Percentiles rank a stretch among this genome's conserved stretches.
Conservation (phyloP, 768 basidiomycete species). For the Termitomyces sp. region DNA sequence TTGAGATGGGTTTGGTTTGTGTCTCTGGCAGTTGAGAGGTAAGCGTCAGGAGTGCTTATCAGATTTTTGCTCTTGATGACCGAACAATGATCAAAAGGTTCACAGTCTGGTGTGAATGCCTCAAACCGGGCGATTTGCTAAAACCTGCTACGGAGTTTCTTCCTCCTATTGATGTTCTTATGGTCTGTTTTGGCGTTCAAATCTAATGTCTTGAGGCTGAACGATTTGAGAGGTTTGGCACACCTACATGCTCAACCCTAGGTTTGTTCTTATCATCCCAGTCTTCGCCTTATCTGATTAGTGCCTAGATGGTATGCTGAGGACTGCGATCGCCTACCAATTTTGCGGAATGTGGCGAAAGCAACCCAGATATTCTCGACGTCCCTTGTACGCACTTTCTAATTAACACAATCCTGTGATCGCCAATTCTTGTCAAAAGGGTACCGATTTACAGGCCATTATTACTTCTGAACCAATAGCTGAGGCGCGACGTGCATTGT, state of each 20-base stretch:
- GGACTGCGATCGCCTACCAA: constrained; percentile 11
- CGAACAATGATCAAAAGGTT: constrained; percentile 7
- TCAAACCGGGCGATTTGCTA: background rate
- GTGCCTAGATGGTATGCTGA: constrained; percentile 14
- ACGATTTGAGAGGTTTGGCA: constrained; percentile 13
- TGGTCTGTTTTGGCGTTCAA: constrained; percentile 5
- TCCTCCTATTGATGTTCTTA: constrained; percentile 14
- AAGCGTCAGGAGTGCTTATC: background rate
- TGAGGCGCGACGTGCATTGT: background rate
- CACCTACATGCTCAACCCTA: constrained; percentile 16
- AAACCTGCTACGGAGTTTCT: constrained; percentile 6
- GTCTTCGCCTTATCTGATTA: background rate
- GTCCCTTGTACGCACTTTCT: background rate
- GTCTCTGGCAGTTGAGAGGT: constrained; percentile 13
- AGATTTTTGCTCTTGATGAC: background rate
- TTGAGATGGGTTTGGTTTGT: constrained; percentile 13
- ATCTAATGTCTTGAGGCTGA: background rate
- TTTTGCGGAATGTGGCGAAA: background rate
- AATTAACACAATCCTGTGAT: background rate
- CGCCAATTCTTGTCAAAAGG: background rate
- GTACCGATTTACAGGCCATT: background rate
- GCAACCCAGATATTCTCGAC: constrained; percentile 2
- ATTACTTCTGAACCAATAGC: background rate
- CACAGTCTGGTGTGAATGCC: constrained; percentile 9
- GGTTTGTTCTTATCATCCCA: background rate